These are phyloP conservation scores for Beauveria scarabaeidicola DNA, from an alignment of 2,329 filamentous ascomycete genomes.

Conservation along the genomic window DNA sequence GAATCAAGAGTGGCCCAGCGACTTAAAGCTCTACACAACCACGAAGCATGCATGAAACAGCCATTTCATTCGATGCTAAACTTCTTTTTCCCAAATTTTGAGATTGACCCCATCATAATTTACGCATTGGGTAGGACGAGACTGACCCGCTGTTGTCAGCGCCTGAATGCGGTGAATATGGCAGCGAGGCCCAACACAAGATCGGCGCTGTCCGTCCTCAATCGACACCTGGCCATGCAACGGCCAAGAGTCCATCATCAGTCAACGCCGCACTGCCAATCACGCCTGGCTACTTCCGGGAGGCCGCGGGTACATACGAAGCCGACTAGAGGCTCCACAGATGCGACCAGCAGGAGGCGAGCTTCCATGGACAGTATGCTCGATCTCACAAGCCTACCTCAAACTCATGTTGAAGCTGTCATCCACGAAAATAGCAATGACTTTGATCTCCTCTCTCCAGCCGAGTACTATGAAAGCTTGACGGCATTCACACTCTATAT, in stretches of 20 bases:
- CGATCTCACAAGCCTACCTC: neutral
- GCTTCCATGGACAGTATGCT: neutral
- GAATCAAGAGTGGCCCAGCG: no score
- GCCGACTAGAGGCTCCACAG: neutral
- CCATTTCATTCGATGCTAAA: no score
- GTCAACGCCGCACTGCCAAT: neutral
- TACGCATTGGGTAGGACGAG: neutral
- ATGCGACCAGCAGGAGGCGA: neutral
- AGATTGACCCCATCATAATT: no score
- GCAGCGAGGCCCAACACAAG: neutral
- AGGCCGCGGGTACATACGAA: neutral
- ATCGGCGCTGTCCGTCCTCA: neutral
- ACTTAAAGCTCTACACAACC: neutral
- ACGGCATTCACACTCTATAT: neutral
- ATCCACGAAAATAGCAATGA: neutral
- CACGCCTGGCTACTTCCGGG: neutral
- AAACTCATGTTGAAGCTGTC: neutral
- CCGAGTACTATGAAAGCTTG: neutral
- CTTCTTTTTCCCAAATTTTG: neutral
- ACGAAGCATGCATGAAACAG: neutral
- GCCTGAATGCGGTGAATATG: neutral
- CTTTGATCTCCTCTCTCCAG: neutral
- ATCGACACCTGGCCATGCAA: neutral
- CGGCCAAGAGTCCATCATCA: neutral
- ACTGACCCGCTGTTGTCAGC: no score